Evolutionary conservation across 2,329 filamentous ascomycete genomes (phyloP).

Genomic region (Microdochium paspali): DNA sequence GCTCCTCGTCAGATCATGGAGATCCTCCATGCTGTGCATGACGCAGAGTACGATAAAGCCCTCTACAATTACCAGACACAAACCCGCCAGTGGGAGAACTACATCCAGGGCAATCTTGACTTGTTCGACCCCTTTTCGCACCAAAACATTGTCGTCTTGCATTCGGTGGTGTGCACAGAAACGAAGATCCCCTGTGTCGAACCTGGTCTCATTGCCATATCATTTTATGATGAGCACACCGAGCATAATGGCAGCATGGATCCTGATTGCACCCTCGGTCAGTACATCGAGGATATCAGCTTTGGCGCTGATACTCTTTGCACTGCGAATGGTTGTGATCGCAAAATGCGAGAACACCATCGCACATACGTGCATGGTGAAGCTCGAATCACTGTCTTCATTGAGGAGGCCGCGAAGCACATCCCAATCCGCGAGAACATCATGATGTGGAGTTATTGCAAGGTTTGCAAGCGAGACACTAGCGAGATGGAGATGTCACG

Average conservation of each 20-base stretch:
- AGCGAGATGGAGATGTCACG: conserved; percentile 86
- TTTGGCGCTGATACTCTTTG: conserved; percentile 68
- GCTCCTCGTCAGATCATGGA: conserved; percentile 84
- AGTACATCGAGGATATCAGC: conserved; percentile 89
- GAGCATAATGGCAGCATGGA: conserved; percentile 53
- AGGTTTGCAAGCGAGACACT: conserved; percentile 83
- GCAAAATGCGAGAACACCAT: conserved; percentile 85
- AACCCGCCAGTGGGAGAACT: conserved; percentile 92
- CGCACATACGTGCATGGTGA: conserved; percentile 95
- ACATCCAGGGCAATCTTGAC: conserved; percentile 78
- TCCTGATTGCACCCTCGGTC: conserved; percentile 85
- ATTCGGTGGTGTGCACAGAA: conserved; percentile 86
- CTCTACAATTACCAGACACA: conserved; percentile 90
- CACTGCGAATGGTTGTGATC: conserved; percentile 74
- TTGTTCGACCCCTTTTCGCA: conserved; percentile 93
- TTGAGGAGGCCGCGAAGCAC: conserved; percentile 56
- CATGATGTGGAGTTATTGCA: conserved; percentile 96
- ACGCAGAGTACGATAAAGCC: conserved; percentile 94
- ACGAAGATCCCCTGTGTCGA: conserved; percentile 91
- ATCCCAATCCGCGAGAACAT: conserved; percentile 52
- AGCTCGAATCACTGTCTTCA: conserved; percentile 83
- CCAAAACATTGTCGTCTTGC: conserved; percentile 90
- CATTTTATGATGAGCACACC: conserved; percentile 88
- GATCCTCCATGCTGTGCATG: conserved; percentile 87
- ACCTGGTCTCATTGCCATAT: conserved; percentile 80